Evolutionary conservation across 2,329 filamentous ascomycete genomes (phyloP).

Genomic region (Eurotiales sp.): DNA sequence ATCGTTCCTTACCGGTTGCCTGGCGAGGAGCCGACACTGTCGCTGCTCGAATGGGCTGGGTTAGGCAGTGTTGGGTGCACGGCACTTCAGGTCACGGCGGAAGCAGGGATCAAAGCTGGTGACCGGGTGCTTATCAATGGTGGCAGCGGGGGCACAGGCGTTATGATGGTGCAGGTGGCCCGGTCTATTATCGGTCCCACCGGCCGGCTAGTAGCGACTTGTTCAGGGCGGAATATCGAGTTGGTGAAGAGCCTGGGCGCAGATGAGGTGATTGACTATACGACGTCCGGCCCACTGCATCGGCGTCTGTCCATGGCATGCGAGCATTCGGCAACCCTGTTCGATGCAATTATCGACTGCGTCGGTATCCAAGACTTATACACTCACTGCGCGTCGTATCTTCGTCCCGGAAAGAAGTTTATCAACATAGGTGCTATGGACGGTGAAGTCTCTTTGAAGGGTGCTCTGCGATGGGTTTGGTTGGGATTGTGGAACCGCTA

Average conservation of each 20-base stretch:
- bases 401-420: conserved; percentile 1
- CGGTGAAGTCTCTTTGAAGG: not conserved
- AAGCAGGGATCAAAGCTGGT: not conserved
- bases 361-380: conserved; percentile 7
- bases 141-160: conserved; percentile 1
- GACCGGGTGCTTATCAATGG: conserved; percentile 8
- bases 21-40: conserved; percentile 1
- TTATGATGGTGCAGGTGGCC: conserved; percentile 7
- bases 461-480: not conserved
- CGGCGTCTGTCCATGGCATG: not conserved
- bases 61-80: not conserved
- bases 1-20: not conserved
- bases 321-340: not conserved
- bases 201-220: conserved; percentile 4
- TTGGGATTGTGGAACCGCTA: conserved; percentile 2
- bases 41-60: conserved; percentile 4
- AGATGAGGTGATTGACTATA: conserved; percentile 68
- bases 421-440: conserved; percentile 1
- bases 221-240: conserved; percentile 54
- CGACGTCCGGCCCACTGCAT: not conserved
- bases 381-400: not conserved
- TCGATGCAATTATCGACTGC: conserved; percentile 9
- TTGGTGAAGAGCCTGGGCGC: conserved; percentile 66
- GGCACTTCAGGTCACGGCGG: not conserved
- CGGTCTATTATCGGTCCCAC: not conserved